phyloP scores from a whole-genome alignment of 148 eudicot species.

The Hydrangea macrophylla region DNA sequence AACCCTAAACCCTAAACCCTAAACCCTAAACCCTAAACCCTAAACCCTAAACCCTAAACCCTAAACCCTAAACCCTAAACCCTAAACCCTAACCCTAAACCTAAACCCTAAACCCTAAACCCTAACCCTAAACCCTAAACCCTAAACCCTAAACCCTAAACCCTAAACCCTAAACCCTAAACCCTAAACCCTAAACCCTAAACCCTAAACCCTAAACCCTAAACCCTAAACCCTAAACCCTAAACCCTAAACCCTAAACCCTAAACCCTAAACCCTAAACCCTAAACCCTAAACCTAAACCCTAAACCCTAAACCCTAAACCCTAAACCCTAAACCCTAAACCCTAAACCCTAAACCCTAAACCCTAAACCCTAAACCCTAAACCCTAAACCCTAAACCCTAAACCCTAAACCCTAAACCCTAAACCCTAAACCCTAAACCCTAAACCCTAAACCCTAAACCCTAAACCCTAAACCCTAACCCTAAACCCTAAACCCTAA shows the following conservation, averaged over 20 bases:
- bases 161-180: too few species aligned
- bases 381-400: conserved; percentile 7
- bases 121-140: too few species aligned
- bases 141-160: too few species aligned
- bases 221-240: too few species aligned
- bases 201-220: too few species aligned
- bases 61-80: too few species aligned
- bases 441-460: conserved; percentile 8
- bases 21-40: background rate
- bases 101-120: too few species aligned
- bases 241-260: too few species aligned
- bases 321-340: conserved; percentile 3
- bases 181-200: too few species aligned
- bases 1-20: too few species aligned
- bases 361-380: conserved; percentile 5
- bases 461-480: conserved; percentile 6
- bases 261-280: background rate
- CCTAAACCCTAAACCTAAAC: background rate
- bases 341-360: conserved; percentile 1
- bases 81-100: too few species aligned
- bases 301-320: background rate
- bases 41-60: too few species aligned
- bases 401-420: conserved; percentile 7
- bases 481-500: conserved; percentile 4
- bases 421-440: conserved; percentile 8